Conservation (phyloP, 768 basidiomycete genomes). For the Mycena alexandri region DNA sequence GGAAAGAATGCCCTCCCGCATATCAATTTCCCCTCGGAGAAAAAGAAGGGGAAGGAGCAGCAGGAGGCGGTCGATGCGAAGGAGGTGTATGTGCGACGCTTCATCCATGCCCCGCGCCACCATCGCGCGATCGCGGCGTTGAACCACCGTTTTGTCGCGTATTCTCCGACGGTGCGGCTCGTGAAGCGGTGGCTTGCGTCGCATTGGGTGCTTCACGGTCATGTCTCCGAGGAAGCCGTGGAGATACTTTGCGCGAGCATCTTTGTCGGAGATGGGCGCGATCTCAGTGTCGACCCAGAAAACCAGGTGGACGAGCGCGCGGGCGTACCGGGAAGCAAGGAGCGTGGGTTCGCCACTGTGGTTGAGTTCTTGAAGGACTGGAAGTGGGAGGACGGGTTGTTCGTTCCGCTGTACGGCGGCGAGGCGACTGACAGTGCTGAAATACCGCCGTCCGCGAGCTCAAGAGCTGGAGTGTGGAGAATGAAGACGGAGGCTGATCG, state of each 20-base stretch:
- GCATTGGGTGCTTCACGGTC: constrained; percentile 86
- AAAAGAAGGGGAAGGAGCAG: constrained; percentile 61
- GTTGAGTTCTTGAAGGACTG: constrained; percentile 83
- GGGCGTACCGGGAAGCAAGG: constrained; percentile 78
- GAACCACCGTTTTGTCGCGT: constrained; percentile 84
- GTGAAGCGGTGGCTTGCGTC: constrained; percentile 94
- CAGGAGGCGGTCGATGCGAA: constrained; percentile 69
- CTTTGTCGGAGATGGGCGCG: constrained; percentile 71
- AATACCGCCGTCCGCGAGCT: constrained; percentile 41
- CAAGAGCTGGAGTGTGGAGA: constrained; percentile 72
- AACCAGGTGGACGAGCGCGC: constrained; percentile 51
- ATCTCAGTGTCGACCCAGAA: constrained; percentile 48
- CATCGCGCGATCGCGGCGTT: constrained; percentile 86
- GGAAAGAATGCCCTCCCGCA: constrained; percentile 59
- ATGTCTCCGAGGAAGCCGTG: constrained; percentile 82
- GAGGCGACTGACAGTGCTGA: constrained; percentile 45
- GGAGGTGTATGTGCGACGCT: constrained; percentile 74
- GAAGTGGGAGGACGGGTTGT: constrained; percentile 83
- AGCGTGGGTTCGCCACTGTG: constrained; percentile 82
- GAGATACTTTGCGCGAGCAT: constrained; percentile 88
- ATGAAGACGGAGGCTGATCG: constrained; percentile 84
- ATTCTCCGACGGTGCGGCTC: constrained; percentile 86
- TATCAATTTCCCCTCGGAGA: constrained; percentile 46
- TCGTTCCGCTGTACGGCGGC: constrained; percentile 78
- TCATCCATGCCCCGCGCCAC: constrained; percentile 85